A percentile compares a stretch with the other conserved stretches of the same genome.
Conservation (phyloP, 2,329 filamentous ascomycete species). For the Fusarium concolor region DNA sequence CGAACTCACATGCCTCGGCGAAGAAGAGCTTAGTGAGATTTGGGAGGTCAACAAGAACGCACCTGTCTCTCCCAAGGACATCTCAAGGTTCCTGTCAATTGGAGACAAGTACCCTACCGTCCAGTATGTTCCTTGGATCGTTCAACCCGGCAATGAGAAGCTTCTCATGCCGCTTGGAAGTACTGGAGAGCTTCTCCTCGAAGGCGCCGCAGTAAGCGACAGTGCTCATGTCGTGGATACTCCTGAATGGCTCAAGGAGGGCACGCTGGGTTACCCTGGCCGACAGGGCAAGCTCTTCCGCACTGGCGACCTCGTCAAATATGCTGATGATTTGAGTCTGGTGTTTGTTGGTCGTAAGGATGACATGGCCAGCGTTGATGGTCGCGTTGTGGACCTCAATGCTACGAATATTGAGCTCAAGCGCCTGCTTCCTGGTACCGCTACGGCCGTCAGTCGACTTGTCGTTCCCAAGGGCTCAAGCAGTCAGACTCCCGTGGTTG, state of each 20-base stretch:
- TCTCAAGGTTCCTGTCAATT: conserved; percentile 29
- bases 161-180: conserved; percentile 48
- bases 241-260: conserved; percentile 42
- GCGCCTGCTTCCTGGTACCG: conserved; percentile 32
- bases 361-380: conserved; percentile 38
- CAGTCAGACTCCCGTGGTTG: conserved; percentile 39
- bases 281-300: conserved; percentile 41
- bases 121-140: conserved; percentile 46
- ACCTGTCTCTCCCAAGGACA: conserved; percentile 24
- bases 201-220: conserved; percentile 37
- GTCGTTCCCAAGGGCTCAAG: conserved; percentile 32
- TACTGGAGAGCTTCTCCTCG: conserved; percentile 54
- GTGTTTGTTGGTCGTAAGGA: conserved; percentile 42
- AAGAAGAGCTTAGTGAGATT: conserved; percentile 53
- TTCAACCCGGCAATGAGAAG: conserved; percentile 42
- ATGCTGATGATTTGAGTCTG: conserved; percentile 39
- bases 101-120: conserved; percentile 41
- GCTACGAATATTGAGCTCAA: conserved; percentile 41
- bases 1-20: conserved; percentile 51
- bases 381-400: conserved; percentile 42
- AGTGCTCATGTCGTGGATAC: conserved; percentile 17
- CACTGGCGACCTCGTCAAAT: conserved; percentile 45
- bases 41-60: conserved; percentile 45
- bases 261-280: conserved; percentile 24
- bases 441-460: conserved; percentile 30